Percentiles rank a stretch among this genome's conserved stretches.
These are phyloP conservation scores for Collybiopsis luxurians DNA, from an alignment of 768 basidiomycete genomes.

Conservation along the genomic window DNA sequence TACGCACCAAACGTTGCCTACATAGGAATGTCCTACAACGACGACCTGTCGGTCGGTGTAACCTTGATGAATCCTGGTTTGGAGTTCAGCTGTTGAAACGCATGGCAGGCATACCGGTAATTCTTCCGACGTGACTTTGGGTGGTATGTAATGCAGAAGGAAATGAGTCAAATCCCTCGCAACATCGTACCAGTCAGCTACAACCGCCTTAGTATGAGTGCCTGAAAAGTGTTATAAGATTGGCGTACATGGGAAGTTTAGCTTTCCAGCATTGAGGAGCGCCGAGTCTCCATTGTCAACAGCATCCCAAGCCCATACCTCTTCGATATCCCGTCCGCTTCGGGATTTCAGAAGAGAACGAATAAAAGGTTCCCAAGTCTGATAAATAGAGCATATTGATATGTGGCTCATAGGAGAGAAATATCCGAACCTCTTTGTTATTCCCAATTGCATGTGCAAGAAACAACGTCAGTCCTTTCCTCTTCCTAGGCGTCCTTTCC, in stretches of 20 bases:
- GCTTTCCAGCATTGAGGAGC: conserved; percentile 56
- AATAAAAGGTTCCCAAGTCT: conserved; percentile 85
- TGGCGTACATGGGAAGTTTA: conserved; percentile 59
- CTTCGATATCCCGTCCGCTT: conserved; percentile 40
- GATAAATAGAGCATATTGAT: not conserved
- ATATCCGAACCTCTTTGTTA: conserved; percentile 75
- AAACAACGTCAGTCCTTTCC: conserved; percentile 50
- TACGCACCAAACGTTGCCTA: conserved; percentile 76
- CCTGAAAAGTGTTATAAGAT: not conserved
- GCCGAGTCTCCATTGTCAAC: conserved; percentile 84
- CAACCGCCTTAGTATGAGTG: not conserved
- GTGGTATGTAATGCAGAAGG: conserved; percentile 63
- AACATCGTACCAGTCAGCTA: conserved; percentile 69
- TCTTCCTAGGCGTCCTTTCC: conserved; percentile 1
- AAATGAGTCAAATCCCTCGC: conserved; percentile 78
- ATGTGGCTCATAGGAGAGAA: not conserved
- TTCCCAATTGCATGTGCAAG: conserved; percentile 86
- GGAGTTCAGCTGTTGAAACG: conserved; percentile 38
- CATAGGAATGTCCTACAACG: conserved; percentile 80
- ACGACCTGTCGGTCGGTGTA: conserved; percentile 54
- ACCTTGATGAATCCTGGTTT: conserved; percentile 42
- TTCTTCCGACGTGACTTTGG: conserved; percentile 19
- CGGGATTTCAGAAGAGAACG: conserved; percentile 44
- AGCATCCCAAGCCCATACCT: conserved; percentile 83
- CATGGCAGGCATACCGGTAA: conserved; percentile 56